Evolutionary conservation across 2,329 filamentous ascomycete species (phyloP).

Genomic region (Exophiala phaeomuriformis): DNA sequence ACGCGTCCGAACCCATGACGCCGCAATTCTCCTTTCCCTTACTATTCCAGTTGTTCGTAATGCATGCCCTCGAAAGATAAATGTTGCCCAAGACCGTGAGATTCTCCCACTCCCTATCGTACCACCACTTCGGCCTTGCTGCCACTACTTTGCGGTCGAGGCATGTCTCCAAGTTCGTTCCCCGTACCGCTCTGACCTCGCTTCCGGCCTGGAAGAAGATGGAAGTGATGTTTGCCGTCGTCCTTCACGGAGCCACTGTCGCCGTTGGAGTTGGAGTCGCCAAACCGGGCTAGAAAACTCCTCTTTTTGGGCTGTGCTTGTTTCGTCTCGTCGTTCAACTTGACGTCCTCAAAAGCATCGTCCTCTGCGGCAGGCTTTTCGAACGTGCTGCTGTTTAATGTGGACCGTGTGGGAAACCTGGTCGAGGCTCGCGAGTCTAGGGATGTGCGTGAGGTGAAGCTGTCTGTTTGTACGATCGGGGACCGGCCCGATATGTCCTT

Average conservation of each 20-base stretch:
- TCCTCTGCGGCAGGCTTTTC: constrained; percentile 51
- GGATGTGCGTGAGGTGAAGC: constrained; percentile 62
- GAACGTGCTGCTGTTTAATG: constrained; percentile 52
- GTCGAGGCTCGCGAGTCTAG: constrained; percentile 66
- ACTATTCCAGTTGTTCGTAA: constrained; percentile 13
- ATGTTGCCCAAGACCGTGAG: neutral
- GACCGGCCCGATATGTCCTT: constrained; percentile 88
- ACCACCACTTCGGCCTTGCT: constrained; percentile 25
- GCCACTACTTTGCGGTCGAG: constrained; percentile 32
- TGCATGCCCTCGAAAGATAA: constrained; percentile 20
- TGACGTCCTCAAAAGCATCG: constrained; percentile 74
- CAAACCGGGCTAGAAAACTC: constrained; percentile 74
- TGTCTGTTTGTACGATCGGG: constrained; percentile 57
- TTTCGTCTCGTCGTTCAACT: constrained; percentile 64
- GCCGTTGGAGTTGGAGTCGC: constrained; percentile 52
- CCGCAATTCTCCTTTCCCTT: neutral
- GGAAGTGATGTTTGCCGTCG: constrained; percentile 44
- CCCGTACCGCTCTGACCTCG: constrained; percentile 63
- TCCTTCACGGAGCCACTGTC: constrained; percentile 32
- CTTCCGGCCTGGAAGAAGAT: constrained; percentile 65
- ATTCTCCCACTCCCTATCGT: constrained; percentile 9
- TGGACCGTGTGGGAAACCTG: constrained; percentile 53
- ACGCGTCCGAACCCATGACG: neutral
- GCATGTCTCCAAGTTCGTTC: constrained; percentile 62
- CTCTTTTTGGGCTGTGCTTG: constrained; percentile 62